Base-by-base conservation (phyloP, 2,329 filamentous ascomycete genomes). In the Trichophaea hybrida region DNA sequence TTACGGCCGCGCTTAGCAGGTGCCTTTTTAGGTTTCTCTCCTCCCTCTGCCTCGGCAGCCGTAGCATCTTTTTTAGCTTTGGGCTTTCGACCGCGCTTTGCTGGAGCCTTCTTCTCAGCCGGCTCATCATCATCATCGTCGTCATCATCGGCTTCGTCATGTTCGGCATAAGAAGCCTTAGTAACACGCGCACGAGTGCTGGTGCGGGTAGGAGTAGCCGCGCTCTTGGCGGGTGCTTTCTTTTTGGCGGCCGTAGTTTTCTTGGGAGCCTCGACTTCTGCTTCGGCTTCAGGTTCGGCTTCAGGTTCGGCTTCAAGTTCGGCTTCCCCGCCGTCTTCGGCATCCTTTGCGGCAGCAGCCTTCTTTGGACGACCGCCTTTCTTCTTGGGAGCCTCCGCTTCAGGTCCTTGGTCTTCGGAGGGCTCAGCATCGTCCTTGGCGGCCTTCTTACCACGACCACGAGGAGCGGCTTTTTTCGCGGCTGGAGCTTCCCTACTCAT, bases 371-470 rank as follows among this genome's bases (percentile, higher is more conserved):
- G 40, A 6, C 40, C 40, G 24, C 40, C 13, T 13, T 6, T 13
- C 40, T 46, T 46, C 40, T 46, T 46, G 40, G 40, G 40, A 17
- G 40, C 40, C 5, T 46, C 40, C n/a, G 40, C 40, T 6, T 46
- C 40, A 17, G 40, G 40, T 13, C 40, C 24, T 13, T 13, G 24
- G 40, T 46, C 40, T 46, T 17, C 40, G 40, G 40, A 5, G 40
- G 40, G 5, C 40, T 46, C 40, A n/a, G n/a, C 40, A 6, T 6
- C 40, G 24, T 59, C 55, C 17, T 63, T 60, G 12, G 61, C 50
- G 2, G 51, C 53, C 53, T 57, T 62, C 54, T 53, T 6, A 5
- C 34, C n/a, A 38, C 32, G 15, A 6, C 7, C 51, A 49, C 54
- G 38, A 7, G 44, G 32, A 13, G 8, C 43, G 12, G 13, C 31